Base-by-base conservation (phyloP, 176 grass and related monocot species). In the Musa troglodytarum region DNA sequence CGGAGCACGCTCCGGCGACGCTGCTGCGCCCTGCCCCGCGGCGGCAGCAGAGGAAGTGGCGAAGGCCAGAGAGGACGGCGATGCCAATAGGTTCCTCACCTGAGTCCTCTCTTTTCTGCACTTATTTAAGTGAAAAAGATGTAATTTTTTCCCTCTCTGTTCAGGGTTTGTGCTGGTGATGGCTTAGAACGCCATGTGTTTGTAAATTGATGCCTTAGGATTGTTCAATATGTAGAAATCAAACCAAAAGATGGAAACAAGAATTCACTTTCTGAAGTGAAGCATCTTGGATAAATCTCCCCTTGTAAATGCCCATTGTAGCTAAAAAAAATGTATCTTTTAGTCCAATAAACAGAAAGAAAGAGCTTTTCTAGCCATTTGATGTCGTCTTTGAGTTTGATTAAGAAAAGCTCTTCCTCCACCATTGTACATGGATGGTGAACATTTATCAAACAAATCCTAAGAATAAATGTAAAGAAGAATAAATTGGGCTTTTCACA, bases 11-110 rank as follows among this genome's bases (percentile, higher is more conserved):
- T 74, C 72, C 53, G 12, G 24, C 16, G 22, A 74, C 12, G 52
- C 23, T 56, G 14, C 52, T 28, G 5, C 34, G 34, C 34, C 49
- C 43, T 50, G 43, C 9, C 16, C 34, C 15, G 16, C 68, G 1
- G 16, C 49, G 17, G 49, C 19, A 25, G 10, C 68, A 11, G 68
- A 70, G 68, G 68, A 70, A 70, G 9, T 24, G 68, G 68, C 64
- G 64, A 67, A 67, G 25, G 65, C 65, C 16, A 68, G 26, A 68
- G 65, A 68, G 65, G 65, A 68, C 65, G 65, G 65, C 68, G 49
- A 8, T 12, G 68, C 68, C 68, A 50, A 21, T 70, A 51, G 43
- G 49, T 70, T 70, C 49, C 68, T 70, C 68, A 34, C 68, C 68
- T 70, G 11, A 52, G 24, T 65, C 11, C 12, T 65, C 65, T 68